These are phyloP conservation scores for Botrytis medusae DNA, from an alignment of 2,329 filamentous ascomycete species.

Conservation along the genomic window DNA sequence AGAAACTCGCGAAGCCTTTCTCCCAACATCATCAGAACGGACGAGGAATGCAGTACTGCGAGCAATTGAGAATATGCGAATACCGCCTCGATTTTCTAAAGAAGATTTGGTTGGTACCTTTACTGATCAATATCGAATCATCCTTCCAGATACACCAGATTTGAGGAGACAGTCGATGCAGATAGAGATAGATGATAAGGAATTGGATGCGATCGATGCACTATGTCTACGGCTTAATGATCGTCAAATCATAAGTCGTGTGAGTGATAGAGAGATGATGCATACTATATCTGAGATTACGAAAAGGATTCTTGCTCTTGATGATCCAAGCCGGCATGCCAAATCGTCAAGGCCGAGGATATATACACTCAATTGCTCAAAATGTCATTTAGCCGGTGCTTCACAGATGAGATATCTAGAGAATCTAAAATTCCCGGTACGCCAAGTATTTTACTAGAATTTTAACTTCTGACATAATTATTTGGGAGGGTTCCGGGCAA, in stretches of 20 bases:
- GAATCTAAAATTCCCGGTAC: constrained; percentile 37
- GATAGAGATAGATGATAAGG: constrained; percentile 39
- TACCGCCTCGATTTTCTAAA: constrained; percentile 41
- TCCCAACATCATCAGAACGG: constrained; percentile 41
- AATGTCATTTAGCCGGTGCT: constrained; percentile 42
- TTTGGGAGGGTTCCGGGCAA: not conserved
- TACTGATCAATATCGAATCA: constrained; percentile 41
- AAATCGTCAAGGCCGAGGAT: constrained; percentile 38
- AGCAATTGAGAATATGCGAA: constrained; percentile 41
- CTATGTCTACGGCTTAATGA: constrained; percentile 41
- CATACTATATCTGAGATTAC: constrained; percentile 42
- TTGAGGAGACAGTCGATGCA: constrained; percentile 35
- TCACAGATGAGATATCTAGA: constrained; percentile 40
- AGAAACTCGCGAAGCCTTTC: constrained; percentile 40
- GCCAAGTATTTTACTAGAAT: constrained; percentile 22
- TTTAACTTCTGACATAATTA: not conserved
- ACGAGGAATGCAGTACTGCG: constrained; percentile 43
- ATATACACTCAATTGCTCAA: constrained; percentile 43
- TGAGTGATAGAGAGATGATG: constrained; percentile 44
- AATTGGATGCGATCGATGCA: constrained; percentile 43
- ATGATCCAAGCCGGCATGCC: constrained; percentile 41
- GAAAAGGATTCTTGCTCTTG: constrained; percentile 41
- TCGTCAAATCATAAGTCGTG: constrained; percentile 42
- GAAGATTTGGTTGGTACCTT: constrained; percentile 42
- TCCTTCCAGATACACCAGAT: constrained; percentile 43